Evolutionary conservation across 1,139 yeast genomes (phyloP).

Genomic region (Geotrichum carabidarum): DNA sequence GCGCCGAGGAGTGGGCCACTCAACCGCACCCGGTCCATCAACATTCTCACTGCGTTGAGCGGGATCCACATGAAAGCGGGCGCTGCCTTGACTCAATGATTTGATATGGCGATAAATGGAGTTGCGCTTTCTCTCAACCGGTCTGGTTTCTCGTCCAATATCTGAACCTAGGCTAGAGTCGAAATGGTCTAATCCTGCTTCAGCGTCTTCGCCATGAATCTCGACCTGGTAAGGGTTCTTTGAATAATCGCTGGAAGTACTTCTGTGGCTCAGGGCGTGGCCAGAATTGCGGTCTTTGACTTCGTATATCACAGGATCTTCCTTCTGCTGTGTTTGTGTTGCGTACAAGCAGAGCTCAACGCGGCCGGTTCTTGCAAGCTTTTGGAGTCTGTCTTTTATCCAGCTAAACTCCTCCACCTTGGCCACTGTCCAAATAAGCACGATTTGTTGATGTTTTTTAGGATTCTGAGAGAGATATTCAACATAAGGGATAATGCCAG

Average conservation of each 20-base stretch:
- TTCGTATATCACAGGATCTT: neutral
- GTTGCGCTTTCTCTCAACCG: conserved; percentile 10
- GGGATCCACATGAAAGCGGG: conserved; percentile 9
- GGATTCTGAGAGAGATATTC: conserved; percentile 27
- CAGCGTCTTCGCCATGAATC: neutral
- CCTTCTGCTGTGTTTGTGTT: conserved; percentile 8
- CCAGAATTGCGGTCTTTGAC: conserved; percentile 6
- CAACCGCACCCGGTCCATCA: conserved; percentile 19
- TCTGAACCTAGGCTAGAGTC: neutral
- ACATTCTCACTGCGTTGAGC: conserved; percentile 17
- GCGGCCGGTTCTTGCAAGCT: conserved; percentile 22
- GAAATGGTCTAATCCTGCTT: neutral
- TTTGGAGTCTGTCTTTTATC: conserved; percentile 29
- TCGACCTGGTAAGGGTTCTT: neutral
- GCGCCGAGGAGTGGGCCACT: conserved; percentile 15
- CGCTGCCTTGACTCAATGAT: conserved; percentile 17
- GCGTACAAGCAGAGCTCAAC: conserved; percentile 30
- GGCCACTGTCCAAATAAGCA: conserved; percentile 32
- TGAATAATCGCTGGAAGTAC: neutral
- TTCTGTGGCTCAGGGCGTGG: neutral
- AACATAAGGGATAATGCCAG: conserved; percentile 46
- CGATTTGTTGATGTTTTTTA: conserved; percentile 22
- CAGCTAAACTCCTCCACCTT: conserved; percentile 27
- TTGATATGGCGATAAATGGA: conserved; percentile 15
- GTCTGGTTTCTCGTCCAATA: conserved; percentile 3